Evolutionary conservation across 768 basidiomycete species (phyloP).

Genomic region (Russula dissimulans): DNA sequence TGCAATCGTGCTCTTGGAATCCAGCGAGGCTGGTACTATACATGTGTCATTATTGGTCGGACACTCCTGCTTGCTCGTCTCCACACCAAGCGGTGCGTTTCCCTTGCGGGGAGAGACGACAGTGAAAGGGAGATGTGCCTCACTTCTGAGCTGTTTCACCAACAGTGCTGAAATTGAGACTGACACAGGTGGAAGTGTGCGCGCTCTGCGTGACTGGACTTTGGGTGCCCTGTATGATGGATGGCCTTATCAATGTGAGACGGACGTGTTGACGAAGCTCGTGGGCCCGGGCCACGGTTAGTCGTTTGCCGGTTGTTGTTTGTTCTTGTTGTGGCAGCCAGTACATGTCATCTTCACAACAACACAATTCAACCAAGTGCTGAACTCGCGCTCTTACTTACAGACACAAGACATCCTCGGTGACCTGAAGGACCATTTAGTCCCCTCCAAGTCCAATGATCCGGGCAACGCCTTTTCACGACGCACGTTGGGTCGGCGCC

Average conservation of each 20-base stretch:
- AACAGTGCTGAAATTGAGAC: conserved; percentile 43
- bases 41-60: conserved; percentile 42
- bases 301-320: conserved; percentile 22
- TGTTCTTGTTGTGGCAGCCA: conserved; percentile 19
- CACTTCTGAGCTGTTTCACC: conserved; percentile 40
- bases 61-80: conserved; percentile 35
- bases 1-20: conserved; percentile 40
- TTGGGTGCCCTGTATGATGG: conserved; percentile 41
- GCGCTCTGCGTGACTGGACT: conserved; percentile 52
- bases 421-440: not conserved
- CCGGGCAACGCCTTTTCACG: no score
- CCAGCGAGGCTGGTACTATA: conserved; percentile 35
- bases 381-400: conserved; percentile 6
- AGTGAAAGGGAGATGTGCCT: conserved; percentile 17
- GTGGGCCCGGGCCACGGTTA: conserved; percentile 40
- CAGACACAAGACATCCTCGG: conserved; percentile 13
- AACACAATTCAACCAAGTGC: no score
- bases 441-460: not conserved
- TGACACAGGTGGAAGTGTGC: conserved; percentile 44
- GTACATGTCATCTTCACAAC: no score
- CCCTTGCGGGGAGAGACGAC: no score
- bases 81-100: not conserved
- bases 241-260: conserved; percentile 47
- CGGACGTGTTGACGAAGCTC: conserved; percentile 40
- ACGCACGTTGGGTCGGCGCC: not conserved